These are phyloP conservation scores for Penicillium ochrochloron DNA, from an alignment of 495 filamentous ascomycete genomes.

Conservation along the genomic window DNA sequence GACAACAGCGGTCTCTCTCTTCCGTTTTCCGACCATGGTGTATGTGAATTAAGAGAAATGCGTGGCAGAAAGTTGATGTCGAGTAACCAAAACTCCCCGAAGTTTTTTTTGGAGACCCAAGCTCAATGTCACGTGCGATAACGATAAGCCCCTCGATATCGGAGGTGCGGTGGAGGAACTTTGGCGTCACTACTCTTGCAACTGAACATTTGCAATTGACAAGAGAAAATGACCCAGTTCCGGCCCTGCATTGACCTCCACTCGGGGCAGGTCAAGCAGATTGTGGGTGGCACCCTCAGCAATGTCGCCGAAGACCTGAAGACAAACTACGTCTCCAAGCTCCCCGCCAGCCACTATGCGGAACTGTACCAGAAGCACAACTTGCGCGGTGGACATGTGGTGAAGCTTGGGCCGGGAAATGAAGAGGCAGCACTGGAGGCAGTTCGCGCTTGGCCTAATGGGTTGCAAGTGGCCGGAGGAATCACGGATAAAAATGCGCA, in stretches of 20 bases:
- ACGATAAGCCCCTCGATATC: conserved; percentile 40
- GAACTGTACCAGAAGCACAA: conserved; percentile 73
- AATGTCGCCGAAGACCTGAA: conserved; percentile 66
- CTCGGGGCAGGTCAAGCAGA: conserved; percentile 95
- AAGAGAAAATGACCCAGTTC: conserved; percentile 80
- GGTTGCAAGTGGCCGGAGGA: conserved; percentile 87
- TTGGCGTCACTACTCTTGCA: conserved; percentile 2
- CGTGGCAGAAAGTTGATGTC: neutral
- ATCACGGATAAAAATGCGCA: conserved; percentile 83
- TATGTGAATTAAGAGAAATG: conserved; percentile 12
- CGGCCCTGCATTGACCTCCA: conserved; percentile 97
- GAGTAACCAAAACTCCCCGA: conserved; percentile 14
- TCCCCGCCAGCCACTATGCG: conserved; percentile 80
- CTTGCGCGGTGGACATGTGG: conserved; percentile 84
- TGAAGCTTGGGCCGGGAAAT: conserved; percentile 92
- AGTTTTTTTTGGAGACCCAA: conserved; percentile 28
- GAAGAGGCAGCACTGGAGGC: conserved; percentile 78
- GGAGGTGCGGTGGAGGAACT: conserved; percentile 15
- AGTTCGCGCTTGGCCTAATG: conserved; percentile 72
- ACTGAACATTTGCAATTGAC: conserved; percentile 10
- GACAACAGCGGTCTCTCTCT: conserved; percentile 43
- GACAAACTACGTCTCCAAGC: conserved; percentile 88
- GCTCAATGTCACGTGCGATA: conserved; percentile 49
- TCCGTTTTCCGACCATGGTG: conserved; percentile 44
- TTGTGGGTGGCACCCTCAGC: conserved; percentile 90